phyloP scores from a whole-genome alignment of 495 filamentous ascomycete species.

The Neurospora sp. region DNA sequence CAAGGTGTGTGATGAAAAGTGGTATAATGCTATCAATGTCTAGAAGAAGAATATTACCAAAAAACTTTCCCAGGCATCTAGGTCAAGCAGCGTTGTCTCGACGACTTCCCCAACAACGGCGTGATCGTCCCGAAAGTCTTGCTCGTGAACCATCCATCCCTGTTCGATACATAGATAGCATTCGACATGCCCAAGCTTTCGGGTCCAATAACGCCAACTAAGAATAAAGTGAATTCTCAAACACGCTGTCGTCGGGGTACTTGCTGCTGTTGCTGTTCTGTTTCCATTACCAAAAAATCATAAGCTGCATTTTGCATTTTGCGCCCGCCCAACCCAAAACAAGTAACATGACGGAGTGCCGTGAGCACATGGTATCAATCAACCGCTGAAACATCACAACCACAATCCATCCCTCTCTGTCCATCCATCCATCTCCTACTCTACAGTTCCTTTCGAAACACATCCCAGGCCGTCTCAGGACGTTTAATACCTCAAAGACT shows the following conservation, averaged over 20 bases:
- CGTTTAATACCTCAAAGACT: background rate
- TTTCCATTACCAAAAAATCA: background rate
- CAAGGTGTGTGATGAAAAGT: background rate
- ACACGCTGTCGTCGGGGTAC: background rate
- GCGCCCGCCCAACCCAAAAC: background rate
- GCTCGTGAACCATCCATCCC: no score
- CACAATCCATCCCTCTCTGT: background rate
- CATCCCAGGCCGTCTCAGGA: background rate
- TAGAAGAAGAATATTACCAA: background rate
- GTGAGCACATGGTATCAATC: background rate
- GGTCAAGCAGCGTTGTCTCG: background rate
- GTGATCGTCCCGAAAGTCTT: background rate
- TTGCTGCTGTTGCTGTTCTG: background rate
- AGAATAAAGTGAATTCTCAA: background rate
- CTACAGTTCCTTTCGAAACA: background rate
- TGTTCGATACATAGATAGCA: no score
- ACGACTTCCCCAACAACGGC: background rate
- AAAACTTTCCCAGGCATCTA: background rate
- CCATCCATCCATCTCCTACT: background rate
- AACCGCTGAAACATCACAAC: background rate
- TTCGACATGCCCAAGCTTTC: background rate
- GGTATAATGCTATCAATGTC: background rate
- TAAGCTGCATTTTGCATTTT: background rate
- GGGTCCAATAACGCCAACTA: background rate
- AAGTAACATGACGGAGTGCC: background rate